Evolutionary conservation across 2,329 filamentous ascomycete genomes (phyloP).

Genomic region (Penicillium sp.): DNA sequence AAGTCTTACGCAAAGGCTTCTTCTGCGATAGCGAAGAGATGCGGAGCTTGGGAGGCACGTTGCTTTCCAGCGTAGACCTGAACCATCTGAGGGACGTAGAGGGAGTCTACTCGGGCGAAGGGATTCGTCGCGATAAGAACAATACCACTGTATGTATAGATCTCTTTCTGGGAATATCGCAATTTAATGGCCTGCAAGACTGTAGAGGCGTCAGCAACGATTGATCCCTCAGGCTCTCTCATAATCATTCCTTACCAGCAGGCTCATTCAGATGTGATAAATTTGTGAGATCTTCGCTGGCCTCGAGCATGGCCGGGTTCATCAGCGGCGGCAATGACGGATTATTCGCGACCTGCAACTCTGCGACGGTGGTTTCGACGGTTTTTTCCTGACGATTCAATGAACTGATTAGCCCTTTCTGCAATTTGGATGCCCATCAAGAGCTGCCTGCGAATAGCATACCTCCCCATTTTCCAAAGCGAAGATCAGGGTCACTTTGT

Average conservation of each 20-base stretch:
- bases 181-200: constrained; percentile 96
- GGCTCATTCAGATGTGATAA: constrained; percentile 97
- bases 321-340: constrained; percentile 83
- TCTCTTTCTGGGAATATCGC: constrained; percentile 96
- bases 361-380: constrained; percentile 71
- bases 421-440: not conserved
- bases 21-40: constrained; percentile 97
- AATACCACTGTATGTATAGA: constrained; percentile 99
- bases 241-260: constrained; percentile 63
- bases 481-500: constrained; percentile 85
- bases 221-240: constrained; percentile 15
- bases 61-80: constrained; percentile 98
- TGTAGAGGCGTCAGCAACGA: constrained; percentile 38
- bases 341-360: constrained; percentile 72
- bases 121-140: constrained; percentile 98
- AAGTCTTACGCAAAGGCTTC: constrained; percentile 85
- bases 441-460: constrained; percentile 18
- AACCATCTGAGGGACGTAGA: constrained; percentile 99
- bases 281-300: constrained; percentile 96
- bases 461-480: constrained; percentile 92
- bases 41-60: constrained; percentile 90
- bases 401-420: constrained; percentile 16
- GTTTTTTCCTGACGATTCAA: constrained; percentile 62
- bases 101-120: constrained; percentile 92
- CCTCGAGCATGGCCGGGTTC: constrained; percentile 97